Base-by-base conservation (phyloP, 495 filamentous ascomycete species). In the Xylaria intraflava region DNA sequence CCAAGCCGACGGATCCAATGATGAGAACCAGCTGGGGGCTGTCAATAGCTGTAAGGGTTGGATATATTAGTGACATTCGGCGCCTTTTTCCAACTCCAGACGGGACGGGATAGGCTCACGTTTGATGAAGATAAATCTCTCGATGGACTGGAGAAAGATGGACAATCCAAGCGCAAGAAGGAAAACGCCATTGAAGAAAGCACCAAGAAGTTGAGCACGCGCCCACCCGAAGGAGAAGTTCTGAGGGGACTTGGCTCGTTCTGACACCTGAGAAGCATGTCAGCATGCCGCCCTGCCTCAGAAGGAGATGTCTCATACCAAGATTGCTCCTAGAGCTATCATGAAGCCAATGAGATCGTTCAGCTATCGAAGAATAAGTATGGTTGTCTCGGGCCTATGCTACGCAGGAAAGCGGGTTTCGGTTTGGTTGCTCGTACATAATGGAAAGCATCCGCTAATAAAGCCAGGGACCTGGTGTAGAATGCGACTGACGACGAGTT, bases 131-230 rank as follows among this genome's bases (percentile, higher is more conserved):
- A 95, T 80, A 63, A 97, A 85, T 58, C 92, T 78, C 69, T 96
- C 89, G 51, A 95, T 83, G 2, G 92, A 89, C 60, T 96, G 91
- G 35, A 97, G 73, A 65, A 96, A 89, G 62, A 97, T 95, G 49
- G 90, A 90, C 51, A 96, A 64, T 54, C 90, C 95, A 6, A 97
- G 75, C 0, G 91, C 91, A 46, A 96, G 80, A 49, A 97, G 78
- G 66, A 96, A 95, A n/a, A 94, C 87, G 26, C 92, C 92, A 62
- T 97, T 97, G 62, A 95, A 84, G 54, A 97, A 79, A n/a, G 92
- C 90, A 60, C 92, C 92, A 2, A 97, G 78, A 1, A 92, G 85
- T 65, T 91, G 86, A 3, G 92, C 90, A 24, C 92, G 86, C 78
- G 95, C 90, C 92, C 92, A 97, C 71, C 91, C 72, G 49, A 65